phyloP scores from a whole-genome alignment of 805 yeast genomes.

The Priceomyces carsonii region DNA sequence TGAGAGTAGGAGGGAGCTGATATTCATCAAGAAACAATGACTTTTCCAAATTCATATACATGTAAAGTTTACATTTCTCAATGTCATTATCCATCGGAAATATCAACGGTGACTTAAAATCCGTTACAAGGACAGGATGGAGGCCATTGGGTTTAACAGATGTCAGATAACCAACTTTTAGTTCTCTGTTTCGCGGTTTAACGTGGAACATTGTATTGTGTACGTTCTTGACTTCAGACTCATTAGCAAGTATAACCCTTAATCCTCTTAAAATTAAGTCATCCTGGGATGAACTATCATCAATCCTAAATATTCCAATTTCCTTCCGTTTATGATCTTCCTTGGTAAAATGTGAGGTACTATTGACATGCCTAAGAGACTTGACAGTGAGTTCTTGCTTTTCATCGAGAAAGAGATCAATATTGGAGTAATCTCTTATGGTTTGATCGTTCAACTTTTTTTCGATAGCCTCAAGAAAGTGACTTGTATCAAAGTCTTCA shows the following conservation, averaged over 20 bases:
- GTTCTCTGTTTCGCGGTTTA: slow-evolving; percentile 37
- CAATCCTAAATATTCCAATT: slow-evolving; percentile 36
- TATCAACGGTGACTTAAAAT: slow-evolving; percentile 7
- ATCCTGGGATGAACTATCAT: slow-evolving; percentile 27
- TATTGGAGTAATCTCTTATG: slow-evolving; percentile 3
- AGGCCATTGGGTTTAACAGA: slow-evolving; percentile 27
- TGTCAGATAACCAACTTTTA: slow-evolving; percentile 5
- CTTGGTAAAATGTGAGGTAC: neutral
- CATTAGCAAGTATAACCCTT: slow-evolving; percentile 25
- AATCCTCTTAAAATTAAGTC: slow-evolving; percentile 39
- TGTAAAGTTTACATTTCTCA: slow-evolving; percentile 31
- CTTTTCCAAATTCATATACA: slow-evolving; percentile 30
- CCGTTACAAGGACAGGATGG: slow-evolving; percentile 34
- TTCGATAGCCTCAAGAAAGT: slow-evolving; percentile 3
- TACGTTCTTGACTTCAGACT: slow-evolving; percentile 14
- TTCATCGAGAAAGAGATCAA: slow-evolving; percentile 12
- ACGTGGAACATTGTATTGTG: slow-evolving; percentile 42
- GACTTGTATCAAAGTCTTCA: slow-evolving; percentile 1
- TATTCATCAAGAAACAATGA: slow-evolving; percentile 40
- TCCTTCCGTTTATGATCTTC: slow-evolving; percentile 21
- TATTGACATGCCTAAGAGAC: slow-evolving; percentile 8
- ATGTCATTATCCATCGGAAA: slow-evolving; percentile 24
- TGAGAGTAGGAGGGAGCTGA: slow-evolving; percentile 28
- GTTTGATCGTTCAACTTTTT: slow-evolving; percentile 1
- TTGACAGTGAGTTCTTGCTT: slow-evolving; percentile 11